Base-by-base conservation (phyloP, 106 monocot genomes). In the Posidonia australis region DNA sequence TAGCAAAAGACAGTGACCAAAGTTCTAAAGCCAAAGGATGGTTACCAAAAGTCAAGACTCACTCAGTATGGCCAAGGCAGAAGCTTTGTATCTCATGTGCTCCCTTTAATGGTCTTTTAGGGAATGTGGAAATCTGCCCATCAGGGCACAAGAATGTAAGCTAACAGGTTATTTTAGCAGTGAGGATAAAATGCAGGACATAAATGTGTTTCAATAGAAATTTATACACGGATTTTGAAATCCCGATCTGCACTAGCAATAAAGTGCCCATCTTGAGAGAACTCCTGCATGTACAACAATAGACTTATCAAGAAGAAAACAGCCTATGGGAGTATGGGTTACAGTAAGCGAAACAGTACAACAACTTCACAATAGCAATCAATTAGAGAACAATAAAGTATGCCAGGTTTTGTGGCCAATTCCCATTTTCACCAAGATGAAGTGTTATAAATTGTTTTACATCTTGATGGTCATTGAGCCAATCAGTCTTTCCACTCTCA, bases 1-100 rank as follows among this genome's bases (percentile, higher is more conserved):
- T 22, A 65, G 20, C 21, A 31, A 10, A 29, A 10, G 28, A 30
- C 36, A 62, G 22, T 13, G 0, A 44, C 13, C 25, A 62, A 62
- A 9, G 10, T 17, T 16, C 14, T 16, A 10, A 62, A n/a, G 18
- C 42, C 13, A 21, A 42, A 62, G 9, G 9, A 61, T 41, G 5
- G 60, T 17, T 41, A 42, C 41, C 27, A 41, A 59, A 30, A 59
- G n/a, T 41, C 1, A 32, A 61, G 20, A 26, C 86, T 83, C 63
- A 96, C 94, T 90, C 94, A 41, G 86, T 80, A 81, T 96, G 94
- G 42, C 94, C 94, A 78, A 96, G 90, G 57, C 90, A 96, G 72
- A 90, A 96, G 68, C 86, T 90, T 69, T 96, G 94, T 69, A 96
- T 96, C 76, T 90, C 90, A 71, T 90, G 90, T 65, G 86, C 86